phyloP scores from a whole-genome alignment of 768 basidiomycete species.

The Rossbeevera mucosa region DNA sequence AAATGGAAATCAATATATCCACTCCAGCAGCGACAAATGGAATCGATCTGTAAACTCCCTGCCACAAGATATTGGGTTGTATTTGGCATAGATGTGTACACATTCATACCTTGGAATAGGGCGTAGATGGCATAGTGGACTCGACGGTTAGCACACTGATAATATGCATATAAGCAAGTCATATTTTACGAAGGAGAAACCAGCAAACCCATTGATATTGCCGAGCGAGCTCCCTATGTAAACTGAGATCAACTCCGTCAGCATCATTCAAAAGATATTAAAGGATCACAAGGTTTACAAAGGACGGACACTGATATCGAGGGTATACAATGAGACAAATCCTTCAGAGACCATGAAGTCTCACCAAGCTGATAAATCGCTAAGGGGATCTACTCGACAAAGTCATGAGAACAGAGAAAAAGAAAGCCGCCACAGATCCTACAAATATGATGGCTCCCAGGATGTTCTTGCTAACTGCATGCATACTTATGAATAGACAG shows the following conservation, averaged over 20 bases:
- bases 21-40: not conserved
- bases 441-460: not conserved
- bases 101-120: not conserved
- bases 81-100: not conserved
- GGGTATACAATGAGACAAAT: not conserved
- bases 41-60: not conserved
- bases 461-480: not conserved
- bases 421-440: not conserved
- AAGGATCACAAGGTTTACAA: not conserved
- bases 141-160: not conserved
- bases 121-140: rapidly evolving
- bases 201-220: not conserved
- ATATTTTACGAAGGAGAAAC: not conserved
- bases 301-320: not conserved
- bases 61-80: not conserved
- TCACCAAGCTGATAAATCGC: conserved; percentile 2
- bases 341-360: not conserved
- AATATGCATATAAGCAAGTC: not conserved
- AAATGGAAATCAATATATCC: not conserved
- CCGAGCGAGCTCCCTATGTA: not conserved
- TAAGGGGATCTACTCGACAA: not conserved
- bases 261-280: not conserved
- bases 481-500: not conserved
- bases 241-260: not conserved
- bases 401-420: not conserved